Percentiles rank a stretch among this genome's conserved stretches.
Evolutionary conservation across 2,329 filamentous ascomycete species (phyloP).

Genomic region (Xylariaceae sp.): DNA sequence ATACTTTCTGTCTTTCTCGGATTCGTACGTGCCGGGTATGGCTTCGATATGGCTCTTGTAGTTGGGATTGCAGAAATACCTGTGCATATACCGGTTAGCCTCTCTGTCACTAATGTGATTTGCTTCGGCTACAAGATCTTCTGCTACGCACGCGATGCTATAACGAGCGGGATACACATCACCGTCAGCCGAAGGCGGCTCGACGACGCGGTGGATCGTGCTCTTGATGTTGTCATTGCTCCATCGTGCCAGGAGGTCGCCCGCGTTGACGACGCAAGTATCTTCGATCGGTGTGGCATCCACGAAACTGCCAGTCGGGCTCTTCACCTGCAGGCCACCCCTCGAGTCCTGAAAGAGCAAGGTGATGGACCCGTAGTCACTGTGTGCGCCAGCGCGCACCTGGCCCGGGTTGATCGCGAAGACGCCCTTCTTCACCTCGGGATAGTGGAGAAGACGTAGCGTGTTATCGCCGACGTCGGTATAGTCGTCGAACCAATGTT

Average conservation of each 20-base stretch:
- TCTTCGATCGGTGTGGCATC: slow-evolving; percentile 76
- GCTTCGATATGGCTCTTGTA: slow-evolving; percentile 70
- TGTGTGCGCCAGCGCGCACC: slow-evolving; percentile 73
- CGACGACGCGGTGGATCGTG: slow-evolving; percentile 83
- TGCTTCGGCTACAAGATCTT: not conserved
- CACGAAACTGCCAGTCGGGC: slow-evolving; percentile 70
- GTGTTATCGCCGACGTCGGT: slow-evolving; percentile 66
- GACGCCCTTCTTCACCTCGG: slow-evolving; percentile 57
- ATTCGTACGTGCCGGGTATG: slow-evolving; percentile 67
- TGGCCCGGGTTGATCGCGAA: slow-evolving; percentile 63
- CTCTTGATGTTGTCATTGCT: slow-evolving; percentile 88
- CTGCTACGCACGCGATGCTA: slow-evolving; percentile 64
- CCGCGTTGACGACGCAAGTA: slow-evolving; percentile 84
- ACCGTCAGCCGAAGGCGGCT: slow-evolving; percentile 60
- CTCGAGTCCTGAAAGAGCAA: slow-evolving; percentile 55
- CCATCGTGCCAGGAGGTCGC: slow-evolving; percentile 81
- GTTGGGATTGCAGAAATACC: slow-evolving; percentile 87
- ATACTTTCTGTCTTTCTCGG: slow-evolving; percentile 70
- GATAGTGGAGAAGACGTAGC: slow-evolving; percentile 72
- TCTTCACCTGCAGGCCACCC: slow-evolving; percentile 34
- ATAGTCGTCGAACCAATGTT: slow-evolving; percentile 69
- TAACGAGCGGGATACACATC: slow-evolving; percentile 70
- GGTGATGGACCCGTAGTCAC: slow-evolving; percentile 58
- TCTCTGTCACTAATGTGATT: not conserved
- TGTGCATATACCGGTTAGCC: slow-evolving; percentile 22